Conservation (phyloP, 2,329 filamentous ascomycete genomes). For the Aspergillus hortae region DNA sequence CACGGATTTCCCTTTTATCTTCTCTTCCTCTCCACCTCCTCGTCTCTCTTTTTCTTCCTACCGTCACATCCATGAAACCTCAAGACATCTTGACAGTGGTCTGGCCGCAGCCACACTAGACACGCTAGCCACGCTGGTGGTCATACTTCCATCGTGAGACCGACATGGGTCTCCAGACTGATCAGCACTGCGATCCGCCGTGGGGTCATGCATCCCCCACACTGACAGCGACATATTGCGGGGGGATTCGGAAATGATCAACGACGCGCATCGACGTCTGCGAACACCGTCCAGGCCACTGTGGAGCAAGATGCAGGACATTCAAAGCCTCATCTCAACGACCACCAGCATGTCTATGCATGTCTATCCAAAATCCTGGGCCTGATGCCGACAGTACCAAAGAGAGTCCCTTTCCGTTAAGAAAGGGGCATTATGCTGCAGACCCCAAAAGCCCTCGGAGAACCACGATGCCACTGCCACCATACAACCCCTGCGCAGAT, state of each 20-base stretch:
- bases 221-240: not conserved
- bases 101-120: too few species aligned
- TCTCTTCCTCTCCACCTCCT: not conserved
- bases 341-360: not conserved
- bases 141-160: not conserved
- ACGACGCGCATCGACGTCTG: not conserved
- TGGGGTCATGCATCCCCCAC: not conserved
- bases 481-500: not conserved
- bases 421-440: not conserved
- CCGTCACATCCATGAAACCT: not conserved
- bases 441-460: not conserved
- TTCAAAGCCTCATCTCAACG: not conserved
- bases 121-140: too few species aligned
- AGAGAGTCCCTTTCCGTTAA: not conserved
- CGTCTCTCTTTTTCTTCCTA: not conserved
- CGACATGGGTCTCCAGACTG: not conserved
- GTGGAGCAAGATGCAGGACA: constrained; percentile 1
- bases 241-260: not conserved
- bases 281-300: not conserved
- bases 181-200: not conserved
- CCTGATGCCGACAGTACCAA: not conserved
- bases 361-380: not conserved
- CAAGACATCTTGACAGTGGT: not conserved
- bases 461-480: not conserved
- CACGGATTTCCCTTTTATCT: too few species aligned